phyloP scores from a whole-genome alignment of 371 early-diverging fungal species.

The Saksenaea oblongispora region DNA sequence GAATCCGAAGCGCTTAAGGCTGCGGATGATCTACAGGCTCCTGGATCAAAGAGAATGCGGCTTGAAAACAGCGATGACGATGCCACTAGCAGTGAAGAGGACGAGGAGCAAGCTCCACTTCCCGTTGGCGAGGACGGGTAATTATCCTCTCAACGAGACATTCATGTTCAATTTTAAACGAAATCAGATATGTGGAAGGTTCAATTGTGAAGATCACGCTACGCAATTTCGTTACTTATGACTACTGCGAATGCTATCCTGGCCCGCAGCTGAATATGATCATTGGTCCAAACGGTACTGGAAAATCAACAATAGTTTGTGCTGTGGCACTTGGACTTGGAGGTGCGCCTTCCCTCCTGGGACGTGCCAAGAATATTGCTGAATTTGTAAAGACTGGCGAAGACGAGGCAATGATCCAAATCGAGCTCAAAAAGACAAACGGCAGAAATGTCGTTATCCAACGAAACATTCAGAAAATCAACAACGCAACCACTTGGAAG shows the following conservation, averaged over 20 bases:
- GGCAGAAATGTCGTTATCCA: constrained; percentile 61
- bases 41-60: background rate
- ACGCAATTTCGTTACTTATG: constrained; percentile 92
- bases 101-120: background rate
- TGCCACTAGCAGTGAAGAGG: background rate
- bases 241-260: constrained; percentile 79
- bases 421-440: constrained; percentile 67
- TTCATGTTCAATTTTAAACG: background rate
- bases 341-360: constrained; percentile 82
- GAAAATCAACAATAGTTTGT: constrained; percentile 97
- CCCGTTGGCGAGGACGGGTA: constrained; percentile 5
- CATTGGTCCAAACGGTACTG: constrained; percentile 98
- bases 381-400: constrained; percentile 93
- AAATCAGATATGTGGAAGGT: constrained; percentile 64
- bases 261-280: constrained; percentile 98
- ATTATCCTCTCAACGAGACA: background rate
- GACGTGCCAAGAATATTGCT: constrained; percentile 83
- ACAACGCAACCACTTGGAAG: constrained; percentile 75
- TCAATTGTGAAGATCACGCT: constrained; percentile 81
- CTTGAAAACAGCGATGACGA: background rate
- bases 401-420: constrained; percentile 77
- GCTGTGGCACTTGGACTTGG: constrained; percentile 97
- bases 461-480: constrained; percentile 67
- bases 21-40: background rate
- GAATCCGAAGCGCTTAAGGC: background rate